phyloP scores from a whole-genome alignment of 495 filamentous ascomycete species.

The Trichoderma parareesei region DNA sequence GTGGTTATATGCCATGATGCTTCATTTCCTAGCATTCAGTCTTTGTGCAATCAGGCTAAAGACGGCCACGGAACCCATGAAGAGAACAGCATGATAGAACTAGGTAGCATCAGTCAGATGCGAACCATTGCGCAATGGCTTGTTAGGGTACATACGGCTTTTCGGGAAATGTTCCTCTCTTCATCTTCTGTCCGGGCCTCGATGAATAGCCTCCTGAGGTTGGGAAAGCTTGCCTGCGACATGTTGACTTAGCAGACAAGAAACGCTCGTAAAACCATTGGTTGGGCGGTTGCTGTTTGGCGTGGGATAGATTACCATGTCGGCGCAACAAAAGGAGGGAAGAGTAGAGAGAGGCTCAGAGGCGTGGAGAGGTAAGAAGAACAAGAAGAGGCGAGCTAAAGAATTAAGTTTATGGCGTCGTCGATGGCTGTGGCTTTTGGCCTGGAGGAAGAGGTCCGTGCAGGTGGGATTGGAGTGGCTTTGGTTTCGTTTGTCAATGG shows the following conservation, averaged over 20 bases:
- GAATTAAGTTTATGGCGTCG: conserved; percentile 4
- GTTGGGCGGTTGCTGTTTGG: neutral
- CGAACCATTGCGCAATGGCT: neutral
- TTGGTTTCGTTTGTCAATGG: too few species aligned
- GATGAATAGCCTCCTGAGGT: conserved; percentile 91
- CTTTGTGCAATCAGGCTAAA: conserved; percentile 85
- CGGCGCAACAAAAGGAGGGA: neutral
- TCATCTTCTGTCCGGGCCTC: conserved; percentile 90
- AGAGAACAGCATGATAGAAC: conserved; percentile 97
- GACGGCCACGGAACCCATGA: conserved; percentile 87
- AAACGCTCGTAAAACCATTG: neutral
- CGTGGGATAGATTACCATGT: neutral
- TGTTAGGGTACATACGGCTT: conserved; percentile 55
- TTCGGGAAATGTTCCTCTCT: conserved; percentile 88
- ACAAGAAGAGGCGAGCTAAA: neutral
- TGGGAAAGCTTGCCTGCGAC: conserved; percentile 75
- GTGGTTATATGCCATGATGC: neutral
- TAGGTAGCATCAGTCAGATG: conserved; percentile 24
- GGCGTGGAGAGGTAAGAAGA: neutral
- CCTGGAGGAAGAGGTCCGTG: neutral
- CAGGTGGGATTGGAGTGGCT: neutral
- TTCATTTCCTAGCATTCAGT: conserved; percentile 39
- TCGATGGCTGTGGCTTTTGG: neutral
- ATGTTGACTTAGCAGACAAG: neutral
- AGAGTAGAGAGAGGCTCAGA: neutral